Base-by-base conservation (phyloP, 495 filamentous ascomycete species). In the Podospora didyma region DNA sequence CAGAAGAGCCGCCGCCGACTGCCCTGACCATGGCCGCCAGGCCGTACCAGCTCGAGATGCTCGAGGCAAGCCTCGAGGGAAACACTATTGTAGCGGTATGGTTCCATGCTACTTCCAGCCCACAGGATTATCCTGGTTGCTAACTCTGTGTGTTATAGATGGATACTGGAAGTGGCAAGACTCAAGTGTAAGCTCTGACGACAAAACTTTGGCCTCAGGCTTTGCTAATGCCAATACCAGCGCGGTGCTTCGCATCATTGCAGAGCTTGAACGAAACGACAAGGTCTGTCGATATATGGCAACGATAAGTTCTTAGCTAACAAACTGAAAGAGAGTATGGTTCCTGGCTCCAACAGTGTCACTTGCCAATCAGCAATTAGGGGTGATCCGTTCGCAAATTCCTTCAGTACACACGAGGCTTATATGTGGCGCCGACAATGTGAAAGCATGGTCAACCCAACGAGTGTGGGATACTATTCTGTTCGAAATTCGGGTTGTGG, bases 101-200 rank as follows among this genome's bases (percentile, higher is more conserved):
- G 39, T 73, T 24, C 44, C 12, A 42, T 48, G 37, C 21, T 5
- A 22, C 11, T 28, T 11, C 23, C 16, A 19, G 26, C 4, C 35
- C 31, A 19, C 48, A n/a, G n/a, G n/a, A 10, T 41, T 21, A 21
- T 19, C 17, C 17, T 39, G 5, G 17, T 22, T 41, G n/a, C 6
- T 44, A 7, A 45, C 6, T 17, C 31, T n/a, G 37, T 39, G 57
- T 31, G 9, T 11, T 10, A 23, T 57, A 93, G 88, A 96, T 96
- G 92, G 91, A 94, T 63, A 96, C 92, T 0, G 92, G 92, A 1
- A 90, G 84, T 66, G 93, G 93, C 9, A 97, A 97, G 71, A 97
- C 93, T 2, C 86, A 89, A 54, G 85, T 96, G 91, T 92, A 84
- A 66, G 82, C 70, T 46, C n/a, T 22, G 21, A 4, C 10, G 10